Evolutionary conservation across 2,329 filamentous ascomycete genomes (phyloP), one percentile per base, ranked within the genome.

Genomic region (Colletotrichum sidae): DNA sequence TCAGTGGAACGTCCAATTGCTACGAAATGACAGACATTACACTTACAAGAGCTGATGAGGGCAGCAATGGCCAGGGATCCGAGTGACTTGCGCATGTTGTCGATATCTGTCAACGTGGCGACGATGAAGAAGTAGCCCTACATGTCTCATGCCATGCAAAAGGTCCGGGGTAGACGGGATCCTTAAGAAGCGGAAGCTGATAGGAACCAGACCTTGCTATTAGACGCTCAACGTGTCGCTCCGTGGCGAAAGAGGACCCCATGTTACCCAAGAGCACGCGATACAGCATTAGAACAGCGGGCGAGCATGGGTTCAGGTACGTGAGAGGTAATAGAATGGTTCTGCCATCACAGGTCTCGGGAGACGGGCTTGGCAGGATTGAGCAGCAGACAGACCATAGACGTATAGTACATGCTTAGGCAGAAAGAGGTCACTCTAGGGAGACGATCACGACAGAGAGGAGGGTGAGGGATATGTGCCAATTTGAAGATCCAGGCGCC

Each of bases 31-130:
- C 7, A n/a, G 3, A 9, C 34, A 33, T 13, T n/a, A 5, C 11
- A 17, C 69, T 35, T 55, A 71, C 69, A 55, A 2, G 37, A 60
- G 25, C 52, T 41, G 8, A 60, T 38, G 42, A 70, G 62, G 46
- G 69, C 68, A 38, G 38, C 42, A 25, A 54, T 41, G 42, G 55
- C 17, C 6, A 67, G 50, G 33, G 37, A 25, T 39, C 35, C 33
- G 25, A 51, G 35, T 25, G 55, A 44, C 58, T 44, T 42, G 56
- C 66, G 67, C 69, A 71, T 71, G 42, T 12, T 68, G 44, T 11
- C 7, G 10, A 9, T 34, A 39, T 9, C 8, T 39, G 33, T 38
- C 49, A 25, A 25, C 13, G 11, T 33, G 33, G 34, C 37, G 11
- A 53, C 7, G 17, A 53, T 13, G 37, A 52, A 25, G 25, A 25